Percentiles rank a stretch among this genome's conserved stretches.
phyloP scores from a whole-genome alignment of 2,329 filamentous ascomycete genomes.

The Colletotrichum sp. region DNA sequence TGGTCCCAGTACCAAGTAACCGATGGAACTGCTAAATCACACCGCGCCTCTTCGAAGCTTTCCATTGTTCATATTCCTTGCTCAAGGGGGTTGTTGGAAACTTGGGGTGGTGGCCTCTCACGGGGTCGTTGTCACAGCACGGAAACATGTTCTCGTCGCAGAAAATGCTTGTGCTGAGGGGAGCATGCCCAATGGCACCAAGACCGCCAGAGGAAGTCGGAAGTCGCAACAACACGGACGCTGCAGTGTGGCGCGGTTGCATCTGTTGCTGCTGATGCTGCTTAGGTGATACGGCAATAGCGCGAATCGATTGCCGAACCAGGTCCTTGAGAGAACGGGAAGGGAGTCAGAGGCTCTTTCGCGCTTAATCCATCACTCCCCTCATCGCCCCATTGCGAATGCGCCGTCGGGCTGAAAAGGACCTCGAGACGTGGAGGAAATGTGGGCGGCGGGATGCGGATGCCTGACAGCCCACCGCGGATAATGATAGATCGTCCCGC shows the following conservation, averaged over 20 bases:
- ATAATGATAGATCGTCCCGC: constrained; percentile 3
- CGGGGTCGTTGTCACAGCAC: neutral
- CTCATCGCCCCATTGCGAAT: neutral
- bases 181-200: neutral
- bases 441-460: neutral
- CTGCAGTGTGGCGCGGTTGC: constrained; percentile 7
- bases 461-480: constrained; percentile 8
- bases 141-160: constrained; percentile 9
- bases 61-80: neutral
- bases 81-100: neutral
- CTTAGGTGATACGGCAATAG: constrained; percentile 13
- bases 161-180: constrained; percentile 2
- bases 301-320: constrained; percentile 1
- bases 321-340: neutral
- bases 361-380: neutral
- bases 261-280: neutral
- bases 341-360: neutral
- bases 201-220: neutral
- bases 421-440: neutral
- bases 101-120: neutral
- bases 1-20: neutral
- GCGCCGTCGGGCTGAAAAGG: neutral
- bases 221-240: constrained; percentile 9
- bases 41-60: neutral
- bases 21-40: neutral